phyloP scores from a whole-genome alignment of 305 asterid species.

The Solanum aculeatissimum region DNA sequence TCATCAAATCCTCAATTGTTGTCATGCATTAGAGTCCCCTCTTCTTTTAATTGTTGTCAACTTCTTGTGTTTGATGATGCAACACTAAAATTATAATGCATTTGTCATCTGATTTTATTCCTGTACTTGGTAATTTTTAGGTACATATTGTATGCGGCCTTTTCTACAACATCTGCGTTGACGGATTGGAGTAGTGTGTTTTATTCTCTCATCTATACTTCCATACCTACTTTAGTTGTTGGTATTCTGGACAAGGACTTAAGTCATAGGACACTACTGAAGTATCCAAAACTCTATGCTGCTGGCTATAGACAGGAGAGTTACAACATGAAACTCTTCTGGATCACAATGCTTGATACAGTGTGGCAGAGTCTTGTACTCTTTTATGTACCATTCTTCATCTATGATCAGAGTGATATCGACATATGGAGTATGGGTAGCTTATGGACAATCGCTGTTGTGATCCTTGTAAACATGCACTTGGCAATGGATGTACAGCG shows the following conservation, averaged over 20 bases:
- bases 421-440: conserved; percentile 98
- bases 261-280: conserved; percentile 68
- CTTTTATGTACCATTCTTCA: conserved; percentile 69
- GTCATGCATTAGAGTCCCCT: neutral
- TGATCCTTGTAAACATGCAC: conserved; percentile 76
- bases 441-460: conserved; percentile 95
- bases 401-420: conserved; percentile 59
- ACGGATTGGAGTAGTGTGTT: conserved; percentile 98
- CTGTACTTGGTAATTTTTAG: conserved; percentile 17
- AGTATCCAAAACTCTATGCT: conserved; percentile 84
- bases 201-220: conserved; percentile 86
- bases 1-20: neutral
- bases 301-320: conserved; percentile 90
- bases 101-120: neutral
- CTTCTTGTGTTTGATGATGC: neutral
- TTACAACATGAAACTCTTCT: conserved; percentile 78
- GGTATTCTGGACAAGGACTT: conserved; percentile 95
- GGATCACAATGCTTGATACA: conserved; percentile 91
- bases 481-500: conserved; percentile 90
- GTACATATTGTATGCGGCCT: conserved; percentile 82
- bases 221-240: conserved; percentile 84
- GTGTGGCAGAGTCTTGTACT: conserved; percentile 98
- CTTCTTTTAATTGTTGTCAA: neutral
- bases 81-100: neutral
- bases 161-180: conserved; percentile 85